phyloP scores from a whole-genome alignment of 148 eudicot species.

The Polygonum aviculare region DNA sequence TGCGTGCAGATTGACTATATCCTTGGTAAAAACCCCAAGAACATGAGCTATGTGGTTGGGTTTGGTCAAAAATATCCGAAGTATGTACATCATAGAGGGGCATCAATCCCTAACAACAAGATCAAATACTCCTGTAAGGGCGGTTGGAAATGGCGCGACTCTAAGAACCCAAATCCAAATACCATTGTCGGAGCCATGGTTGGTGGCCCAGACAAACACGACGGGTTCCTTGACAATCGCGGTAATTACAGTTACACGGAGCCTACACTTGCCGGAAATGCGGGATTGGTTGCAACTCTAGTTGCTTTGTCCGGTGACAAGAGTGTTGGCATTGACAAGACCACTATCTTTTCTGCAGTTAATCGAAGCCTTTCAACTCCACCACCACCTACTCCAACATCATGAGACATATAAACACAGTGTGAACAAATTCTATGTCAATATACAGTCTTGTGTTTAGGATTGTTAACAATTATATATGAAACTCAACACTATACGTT shows the following conservation, averaged over 20 bases:
- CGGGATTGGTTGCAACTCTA: conserved; percentile 81
- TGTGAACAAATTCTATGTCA: too few species aligned
- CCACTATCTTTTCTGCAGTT: conserved; percentile 82
- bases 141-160: conserved; percentile 92
- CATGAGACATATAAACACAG: too few species aligned
- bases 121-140: conserved; percentile 82
- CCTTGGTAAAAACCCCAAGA: conserved; percentile 78
- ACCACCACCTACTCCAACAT: conserved; percentile 90
- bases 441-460: background rate
- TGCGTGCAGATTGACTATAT: conserved; percentile 69
- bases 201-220: conserved; percentile 81
- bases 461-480: too few species aligned
- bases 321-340: conserved; percentile 51
- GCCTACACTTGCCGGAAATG: conserved; percentile 88
- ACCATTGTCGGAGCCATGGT: conserved; percentile 80
- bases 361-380: conserved; percentile 85
- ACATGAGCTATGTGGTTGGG: conserved; percentile 88
- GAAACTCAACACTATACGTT: too few species aligned
- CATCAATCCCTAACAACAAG: conserved; percentile 85
- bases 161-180: conserved; percentile 64
- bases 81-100: conserved; percentile 87
- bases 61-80: conserved; percentile 66
- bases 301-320: conserved; percentile 71
- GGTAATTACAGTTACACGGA: conserved; percentile 84
- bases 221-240: conserved; percentile 76